Percentiles rank a stretch among this genome's conserved stretches.
phyloP scores from a whole-genome alignment of 352 stramenopile genomes.

The Pythium aquatile region DNA sequence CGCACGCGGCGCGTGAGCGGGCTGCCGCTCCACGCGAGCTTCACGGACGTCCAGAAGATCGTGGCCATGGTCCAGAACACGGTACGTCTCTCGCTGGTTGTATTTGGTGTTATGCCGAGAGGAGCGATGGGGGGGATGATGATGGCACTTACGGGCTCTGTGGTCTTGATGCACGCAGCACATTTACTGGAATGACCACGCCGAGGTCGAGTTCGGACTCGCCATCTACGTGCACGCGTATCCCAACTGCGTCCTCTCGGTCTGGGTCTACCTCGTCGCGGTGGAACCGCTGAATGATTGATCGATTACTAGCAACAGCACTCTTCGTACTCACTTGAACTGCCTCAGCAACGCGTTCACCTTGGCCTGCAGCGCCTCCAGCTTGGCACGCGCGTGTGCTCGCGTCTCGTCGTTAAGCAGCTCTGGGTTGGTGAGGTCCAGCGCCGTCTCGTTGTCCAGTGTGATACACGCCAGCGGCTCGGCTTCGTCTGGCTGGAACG shows the following conservation, averaged over 20 bases:
- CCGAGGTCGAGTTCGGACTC: constrained; percentile 89
- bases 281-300: constrained; percentile 35
- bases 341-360: constrained; percentile 59
- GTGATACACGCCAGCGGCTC: constrained; percentile 52
- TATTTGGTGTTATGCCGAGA: not conserved
- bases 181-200: constrained; percentile 86
- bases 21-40: constrained; percentile 84
- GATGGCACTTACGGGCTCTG: constrained; percentile 7
- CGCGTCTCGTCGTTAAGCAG: constrained; percentile 55
- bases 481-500: constrained; percentile 41
- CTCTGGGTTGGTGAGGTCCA: constrained; percentile 67
- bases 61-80: constrained; percentile 83
- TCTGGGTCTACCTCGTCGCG: constrained; percentile 92
- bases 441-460: constrained; percentile 56
- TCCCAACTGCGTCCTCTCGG: constrained; percentile 84
- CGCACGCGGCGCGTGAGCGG: constrained; percentile 63
- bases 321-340: constrained; percentile 36
- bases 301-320: not conserved
- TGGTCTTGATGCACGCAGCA: constrained; percentile 37
- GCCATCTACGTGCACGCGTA: constrained; percentile 85
- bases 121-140: not conserved
- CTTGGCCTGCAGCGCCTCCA: constrained; percentile 70
- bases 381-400: constrained; percentile 54
- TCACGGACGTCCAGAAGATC: constrained; percentile 83
- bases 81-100: constrained; percentile 32